Base-by-base conservation (phyloP, 225 moss, liverwort and hornwort species). In the Marchantia polymorpha region DNA sequence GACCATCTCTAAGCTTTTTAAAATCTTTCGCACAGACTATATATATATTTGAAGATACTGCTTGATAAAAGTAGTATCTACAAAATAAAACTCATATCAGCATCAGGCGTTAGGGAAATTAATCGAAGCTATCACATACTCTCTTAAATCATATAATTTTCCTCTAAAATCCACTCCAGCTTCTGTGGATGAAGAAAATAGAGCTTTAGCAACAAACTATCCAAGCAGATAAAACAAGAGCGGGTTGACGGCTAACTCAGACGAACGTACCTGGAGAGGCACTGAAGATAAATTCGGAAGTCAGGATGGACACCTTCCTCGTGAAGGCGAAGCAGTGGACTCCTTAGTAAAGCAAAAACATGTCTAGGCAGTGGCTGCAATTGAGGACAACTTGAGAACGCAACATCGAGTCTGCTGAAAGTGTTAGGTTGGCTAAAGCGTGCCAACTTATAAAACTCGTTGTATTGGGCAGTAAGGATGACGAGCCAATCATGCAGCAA, bases 221-320 rank as follows among this genome's bases (percentile, higher is more conserved):
- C 16, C 9, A 58, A 58, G 58, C 12, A 10, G 19, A 47, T 22
- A 0, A 47, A 69, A 69, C 19, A 47, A 60, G 23, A 61, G 61
- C 58, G 5, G 19, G 17, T 58, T 17, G 4, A 20, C 58, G 3
- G n/a, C 3, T 64, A 64, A 64, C 25, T 64, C 64, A 26, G 60
- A 27, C 9, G 30, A 75, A 64, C 74, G 48, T 83, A 99, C 99
- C 99, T 95, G 83, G 94, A 89, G 74, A 99, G 85, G 85, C 99
- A 99, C 74, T 99, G 99, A 73, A 99, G 95, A 75, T 93, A 92
- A 81, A 99, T 95, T 84, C 99, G 91, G 74, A 92, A 84, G 79
- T 99, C 99, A 56, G 99, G 99, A 81, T 99, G 99, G 9, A 99
- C 95, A 69, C 99, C 99, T 89, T 99, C 95, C 68, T 99, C 95